phyloP scores from a whole-genome alignment of 768 basidiomycete genomes.

The Hebeloma cylindrosporum region DNA sequence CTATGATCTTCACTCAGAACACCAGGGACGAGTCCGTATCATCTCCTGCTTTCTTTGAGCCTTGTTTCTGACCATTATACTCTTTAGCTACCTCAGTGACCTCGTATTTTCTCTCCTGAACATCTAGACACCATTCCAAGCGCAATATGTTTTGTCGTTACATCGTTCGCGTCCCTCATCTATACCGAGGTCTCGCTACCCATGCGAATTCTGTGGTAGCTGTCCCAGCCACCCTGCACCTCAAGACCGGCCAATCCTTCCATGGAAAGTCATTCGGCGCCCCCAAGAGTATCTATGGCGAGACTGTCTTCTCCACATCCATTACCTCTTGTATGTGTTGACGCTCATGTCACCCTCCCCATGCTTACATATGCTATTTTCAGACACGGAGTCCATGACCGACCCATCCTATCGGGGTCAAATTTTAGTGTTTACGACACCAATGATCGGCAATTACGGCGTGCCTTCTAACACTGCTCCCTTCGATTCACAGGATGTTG shows the following conservation, averaged over 20 bases:
- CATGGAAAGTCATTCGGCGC: slow-evolving; percentile 87
- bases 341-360: not conserved
- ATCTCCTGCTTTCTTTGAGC: slow-evolving; percentile 4
- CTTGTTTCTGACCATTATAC: slow-evolving; percentile 18
- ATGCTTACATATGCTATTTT: slow-evolving; percentile 3
- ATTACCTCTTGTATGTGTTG: slow-evolving; percentile 96
- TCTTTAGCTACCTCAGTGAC: slow-evolving; percentile 80
- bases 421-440: slow-evolving; percentile 97
- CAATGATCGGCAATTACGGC: slow-evolving; percentile 98
- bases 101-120: slow-evolving; percentile 78
- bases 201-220: slow-evolving; percentile 49
- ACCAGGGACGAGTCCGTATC: slow-evolving; percentile 82
- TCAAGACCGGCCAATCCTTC: slow-evolving; percentile 95
- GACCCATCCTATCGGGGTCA: slow-evolving; percentile 98
- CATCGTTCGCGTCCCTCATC: slow-evolving; percentile 46
- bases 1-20: slow-evolving; percentile 83
- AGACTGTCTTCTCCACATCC: slow-evolving; percentile 98
- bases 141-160: slow-evolving; percentile 58
- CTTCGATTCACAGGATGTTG: slow-evolving; percentile 72
- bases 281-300: slow-evolving; percentile 84
- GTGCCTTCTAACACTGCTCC: slow-evolving; percentile 82
- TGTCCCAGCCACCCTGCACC: slow-evolving; percentile 82
- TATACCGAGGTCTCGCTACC: slow-evolving; percentile 66
- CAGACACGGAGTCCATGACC: slow-evolving; percentile 99
- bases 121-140: slow-evolving; percentile 29